Percentiles rank a stretch among this genome's conserved stretches.
These are phyloP conservation scores for Artemisia argyi DNA, from an alignment of 129 eudicot species.

Conservation along the genomic window DNA sequence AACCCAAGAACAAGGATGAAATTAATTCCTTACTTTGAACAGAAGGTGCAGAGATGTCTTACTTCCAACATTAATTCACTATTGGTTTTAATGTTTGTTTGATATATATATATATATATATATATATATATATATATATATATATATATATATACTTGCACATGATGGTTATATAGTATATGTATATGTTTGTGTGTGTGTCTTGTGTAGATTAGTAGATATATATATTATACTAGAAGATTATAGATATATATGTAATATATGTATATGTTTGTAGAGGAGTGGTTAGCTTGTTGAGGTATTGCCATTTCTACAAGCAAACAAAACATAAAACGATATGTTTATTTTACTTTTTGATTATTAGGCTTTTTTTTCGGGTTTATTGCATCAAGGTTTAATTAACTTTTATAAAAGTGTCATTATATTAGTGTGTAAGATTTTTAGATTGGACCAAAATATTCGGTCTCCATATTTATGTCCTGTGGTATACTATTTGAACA, in stretches of 20 bases:
- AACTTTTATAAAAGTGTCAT: too few species aligned
- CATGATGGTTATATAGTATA: constrained; percentile 5
- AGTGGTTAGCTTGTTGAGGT: constrained; percentile 42
- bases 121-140: constrained; percentile 23
- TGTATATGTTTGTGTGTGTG: background rate
- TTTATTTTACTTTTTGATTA: constrained; percentile 1
- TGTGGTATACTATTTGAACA: too few species aligned
- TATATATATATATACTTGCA: constrained; percentile 25
- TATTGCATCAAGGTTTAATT: too few species aligned
- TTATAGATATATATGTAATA: background rate
- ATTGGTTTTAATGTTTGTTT: constrained; percentile 18
- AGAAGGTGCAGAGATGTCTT: constrained; percentile 70
- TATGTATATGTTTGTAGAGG: constrained; percentile 12
- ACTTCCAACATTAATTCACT: constrained; percentile 47
- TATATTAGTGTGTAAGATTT: too few species aligned
- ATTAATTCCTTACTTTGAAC: constrained; percentile 54
- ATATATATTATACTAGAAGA: background rate
- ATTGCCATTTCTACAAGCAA: constrained; percentile 47
- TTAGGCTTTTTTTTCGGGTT: too few species aligned
- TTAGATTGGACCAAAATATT: too few species aligned
- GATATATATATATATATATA: constrained; percentile 22
- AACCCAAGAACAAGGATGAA: constrained; percentile 37
- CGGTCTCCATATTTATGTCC: too few species aligned
- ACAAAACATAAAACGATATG: constrained; percentile 35
- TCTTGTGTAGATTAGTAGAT: background rate